Evolutionary conservation across 2,329 filamentous ascomycete species (phyloP).

Genomic region (Pseudopyricularia cyperi): DNA sequence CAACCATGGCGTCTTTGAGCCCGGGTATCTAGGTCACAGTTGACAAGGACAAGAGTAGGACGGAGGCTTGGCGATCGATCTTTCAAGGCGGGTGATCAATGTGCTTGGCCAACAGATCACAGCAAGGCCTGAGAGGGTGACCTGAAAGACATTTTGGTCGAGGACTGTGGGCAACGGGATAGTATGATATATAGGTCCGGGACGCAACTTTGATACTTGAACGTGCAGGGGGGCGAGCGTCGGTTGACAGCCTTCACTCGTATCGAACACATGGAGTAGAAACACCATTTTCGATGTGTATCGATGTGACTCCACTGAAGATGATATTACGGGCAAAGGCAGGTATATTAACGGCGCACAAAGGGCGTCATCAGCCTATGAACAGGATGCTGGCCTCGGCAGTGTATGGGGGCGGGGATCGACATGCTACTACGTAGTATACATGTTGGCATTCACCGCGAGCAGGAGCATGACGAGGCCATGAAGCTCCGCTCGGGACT

Average conservation of each 20-base stretch:
- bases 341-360: too few species aligned
- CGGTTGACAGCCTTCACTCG: background rate
- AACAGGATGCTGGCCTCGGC: too few species aligned
- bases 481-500: too few species aligned
- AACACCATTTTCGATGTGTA: background rate
- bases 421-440: too few species aligned
- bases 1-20: constrained; percentile 17
- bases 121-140: background rate
- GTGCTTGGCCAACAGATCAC: background rate
- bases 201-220: background rate
- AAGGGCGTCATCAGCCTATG: too few species aligned
- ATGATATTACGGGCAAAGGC: too few species aligned
- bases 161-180: background rate
- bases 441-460: too few species aligned
- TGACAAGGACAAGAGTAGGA: background rate
- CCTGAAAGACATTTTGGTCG: background rate
- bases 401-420: too few species aligned
- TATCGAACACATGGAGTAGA: background rate
- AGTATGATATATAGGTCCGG: background rate
- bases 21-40: background rate
- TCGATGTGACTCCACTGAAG: background rate
- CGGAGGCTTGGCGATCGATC: too few species aligned
- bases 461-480: too few species aligned
- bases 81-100: too few species aligned
- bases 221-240: background rate